Percentiles rank a stretch among this genome's conserved stretches.
phyloP scores from a whole-genome alignment of 2,329 filamentous ascomycete species.

The Monosporascus sp. region DNA sequence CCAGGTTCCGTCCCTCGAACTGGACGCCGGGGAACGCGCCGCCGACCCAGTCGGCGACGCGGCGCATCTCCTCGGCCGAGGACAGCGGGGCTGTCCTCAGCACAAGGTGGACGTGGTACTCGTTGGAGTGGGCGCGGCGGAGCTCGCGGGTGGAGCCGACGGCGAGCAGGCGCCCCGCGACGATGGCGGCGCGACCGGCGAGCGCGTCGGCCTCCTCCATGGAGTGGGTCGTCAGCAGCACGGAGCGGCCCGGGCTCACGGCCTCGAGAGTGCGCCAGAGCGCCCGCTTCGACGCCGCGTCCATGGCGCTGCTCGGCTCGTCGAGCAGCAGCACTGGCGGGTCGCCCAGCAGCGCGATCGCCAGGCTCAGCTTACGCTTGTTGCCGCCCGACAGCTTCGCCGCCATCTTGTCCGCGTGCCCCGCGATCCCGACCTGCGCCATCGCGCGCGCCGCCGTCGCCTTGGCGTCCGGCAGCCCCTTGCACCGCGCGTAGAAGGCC shows the following conservation, averaged over 20 bases:
- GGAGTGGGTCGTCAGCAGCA: constrained; percentile 70
- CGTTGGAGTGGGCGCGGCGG: constrained; percentile 20
- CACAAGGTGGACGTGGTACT: constrained; percentile 23
- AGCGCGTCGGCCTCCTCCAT: constrained; percentile 80
- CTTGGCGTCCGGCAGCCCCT: constrained; percentile 58
- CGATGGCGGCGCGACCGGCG: constrained; percentile 62
- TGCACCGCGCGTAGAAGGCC: constrained; percentile 64
- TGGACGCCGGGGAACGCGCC: constrained; percentile 45
- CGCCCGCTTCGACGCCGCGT: constrained; percentile 62
- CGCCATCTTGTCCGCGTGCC: constrained; percentile 59
- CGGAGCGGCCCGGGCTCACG: constrained; percentile 59
- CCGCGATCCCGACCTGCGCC: constrained; percentile 57
- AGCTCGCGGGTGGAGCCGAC: constrained; percentile 20
- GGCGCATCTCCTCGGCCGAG: constrained; percentile 11
- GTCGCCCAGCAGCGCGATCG: constrained; percentile 71
- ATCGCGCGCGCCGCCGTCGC: constrained; percentile 63
- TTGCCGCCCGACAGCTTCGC: constrained; percentile 69
- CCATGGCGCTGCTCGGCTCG: constrained; percentile 74
- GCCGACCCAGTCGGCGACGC: constrained; percentile 41
- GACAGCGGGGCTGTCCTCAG: constrained; percentile 17
- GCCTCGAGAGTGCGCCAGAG: constrained; percentile 69
- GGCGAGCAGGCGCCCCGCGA: constrained; percentile 17
- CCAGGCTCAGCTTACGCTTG: constrained; percentile 68
- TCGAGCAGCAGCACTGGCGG: constrained; percentile 69
- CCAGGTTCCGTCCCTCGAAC: constrained; percentile 53